Conservation (phyloP, 2,329 filamentous ascomycete species). For the Aspergillus chevalieri region DNA sequence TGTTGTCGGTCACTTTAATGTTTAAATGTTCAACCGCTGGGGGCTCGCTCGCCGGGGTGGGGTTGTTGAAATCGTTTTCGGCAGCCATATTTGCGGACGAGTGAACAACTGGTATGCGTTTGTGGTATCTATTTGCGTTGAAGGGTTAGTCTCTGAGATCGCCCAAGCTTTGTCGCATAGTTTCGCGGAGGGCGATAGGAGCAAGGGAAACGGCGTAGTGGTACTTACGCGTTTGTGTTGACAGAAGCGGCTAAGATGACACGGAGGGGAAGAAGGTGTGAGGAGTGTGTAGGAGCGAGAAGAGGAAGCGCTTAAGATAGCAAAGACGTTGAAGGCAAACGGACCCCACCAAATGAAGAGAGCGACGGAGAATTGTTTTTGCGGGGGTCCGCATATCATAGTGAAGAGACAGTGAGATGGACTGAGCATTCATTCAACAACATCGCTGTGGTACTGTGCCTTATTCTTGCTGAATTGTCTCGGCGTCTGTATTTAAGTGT, state of each 20-base stretch:
- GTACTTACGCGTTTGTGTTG: too few relatives aligned
- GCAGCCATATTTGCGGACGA: slow-evolving; percentile 11
- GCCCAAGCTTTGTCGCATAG: background rate
- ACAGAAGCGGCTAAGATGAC: background rate
- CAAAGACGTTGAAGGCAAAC: slow-evolving; percentile 1
- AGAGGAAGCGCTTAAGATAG: slow-evolving; percentile 3
- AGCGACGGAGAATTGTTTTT: slow-evolving; percentile 34
- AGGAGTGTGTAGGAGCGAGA: background rate
- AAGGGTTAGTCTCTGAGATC: background rate
- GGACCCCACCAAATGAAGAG: slow-evolving; percentile 16
- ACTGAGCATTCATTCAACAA: too few relatives aligned
- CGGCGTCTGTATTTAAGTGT: too few relatives aligned
- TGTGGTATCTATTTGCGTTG: background rate
- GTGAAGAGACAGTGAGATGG: too few relatives aligned
- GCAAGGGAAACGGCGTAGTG: too few relatives aligned
- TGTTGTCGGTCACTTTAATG: slow-evolving; percentile 98
- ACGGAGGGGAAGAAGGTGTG: background rate
- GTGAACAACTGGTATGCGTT: background rate
- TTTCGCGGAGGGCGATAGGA: background rate
- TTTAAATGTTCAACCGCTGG: slow-evolving; percentile 76
- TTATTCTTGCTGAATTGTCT: too few relatives aligned
- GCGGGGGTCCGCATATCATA: slow-evolving; percentile 11
- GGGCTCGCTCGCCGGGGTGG: slow-evolving; percentile 25
- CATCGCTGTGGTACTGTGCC: too few relatives aligned
- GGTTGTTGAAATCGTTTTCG: slow-evolving; percentile 33